These are phyloP conservation scores for Starmerella floris DNA, from an alignment of 805 yeast genomes.

Conservation along the genomic window DNA sequence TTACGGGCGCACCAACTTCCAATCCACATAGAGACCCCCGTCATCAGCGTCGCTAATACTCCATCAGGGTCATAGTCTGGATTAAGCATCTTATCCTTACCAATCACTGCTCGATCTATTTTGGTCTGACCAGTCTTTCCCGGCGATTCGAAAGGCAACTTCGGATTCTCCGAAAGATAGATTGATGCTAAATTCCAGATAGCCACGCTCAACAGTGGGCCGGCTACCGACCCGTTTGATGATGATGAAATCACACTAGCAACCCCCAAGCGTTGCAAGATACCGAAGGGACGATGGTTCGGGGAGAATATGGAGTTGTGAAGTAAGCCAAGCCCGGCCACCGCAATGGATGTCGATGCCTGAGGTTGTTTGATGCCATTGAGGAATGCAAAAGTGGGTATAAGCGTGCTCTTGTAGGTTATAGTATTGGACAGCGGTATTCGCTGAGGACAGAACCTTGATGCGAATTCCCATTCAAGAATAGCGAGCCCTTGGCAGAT, in stretches of 20 bases:
- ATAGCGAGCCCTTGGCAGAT: constrained; percentile 20
- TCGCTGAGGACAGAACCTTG: neutral
- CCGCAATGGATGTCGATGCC: constrained; percentile 12
- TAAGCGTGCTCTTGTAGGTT: constrained; percentile 23
- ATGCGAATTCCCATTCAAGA: constrained; percentile 24
- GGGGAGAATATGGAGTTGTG: constrained; percentile 18
- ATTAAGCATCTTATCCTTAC: constrained; percentile 22
- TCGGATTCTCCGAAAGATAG: constrained; percentile 19
- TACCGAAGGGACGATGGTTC: constrained; percentile 22
- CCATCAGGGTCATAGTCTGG: constrained; percentile 30
- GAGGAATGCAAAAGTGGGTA: constrained; percentile 25
- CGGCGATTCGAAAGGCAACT: constrained; percentile 23
- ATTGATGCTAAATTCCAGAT: constrained; percentile 24
- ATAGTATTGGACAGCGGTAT: constrained; percentile 12
- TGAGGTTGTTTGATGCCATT: constrained; percentile 23
- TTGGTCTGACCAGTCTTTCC: constrained; percentile 26
- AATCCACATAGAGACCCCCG: constrained; percentile 29
- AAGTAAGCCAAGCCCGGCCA: constrained; percentile 25
- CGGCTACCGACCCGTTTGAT: neutral
- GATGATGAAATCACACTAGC: constrained; percentile 17
- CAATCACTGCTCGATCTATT: constrained; percentile 26
- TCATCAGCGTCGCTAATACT: constrained; percentile 27
- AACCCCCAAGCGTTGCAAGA: constrained; percentile 25
- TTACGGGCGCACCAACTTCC: constrained; percentile 26
- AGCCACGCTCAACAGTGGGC: constrained; percentile 21